Evolutionary conservation across 768 basidiomycete species (phyloP).

Genomic region (Rossbeevera mucosa): DNA sequence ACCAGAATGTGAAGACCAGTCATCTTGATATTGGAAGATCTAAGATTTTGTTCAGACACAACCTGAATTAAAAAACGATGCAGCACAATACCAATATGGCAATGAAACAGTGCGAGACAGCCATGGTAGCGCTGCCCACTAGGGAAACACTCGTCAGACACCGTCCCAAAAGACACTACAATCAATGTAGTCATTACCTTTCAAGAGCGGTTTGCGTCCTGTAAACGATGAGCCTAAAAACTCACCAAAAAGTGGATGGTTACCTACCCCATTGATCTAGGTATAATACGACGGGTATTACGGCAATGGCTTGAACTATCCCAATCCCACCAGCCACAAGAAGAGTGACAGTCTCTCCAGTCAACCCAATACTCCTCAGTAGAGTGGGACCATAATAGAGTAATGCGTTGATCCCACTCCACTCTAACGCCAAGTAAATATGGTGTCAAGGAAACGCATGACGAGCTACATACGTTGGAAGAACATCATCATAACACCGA

Average conservation of each 20-base stretch:
- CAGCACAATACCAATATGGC: conserved; percentile 49
- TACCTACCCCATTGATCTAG: conserved; percentile 60
- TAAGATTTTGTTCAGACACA: conserved; percentile 16
- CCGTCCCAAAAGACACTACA: not conserved
- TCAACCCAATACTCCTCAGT: conserved; percentile 58
- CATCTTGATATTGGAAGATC: conserved; percentile 45
- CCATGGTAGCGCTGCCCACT: conserved; percentile 64
- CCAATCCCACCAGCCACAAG: conserved; percentile 77
- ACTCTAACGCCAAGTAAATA: conserved; percentile 44
- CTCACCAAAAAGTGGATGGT: not conserved
- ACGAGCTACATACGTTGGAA: conserved; percentile 62
- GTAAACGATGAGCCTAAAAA: conserved; percentile 1
- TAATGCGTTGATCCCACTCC: conserved; percentile 83
- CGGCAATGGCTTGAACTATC: conserved; percentile 72
- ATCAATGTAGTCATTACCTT: conserved; percentile 32
- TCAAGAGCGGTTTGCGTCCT: conserved; percentile 65
- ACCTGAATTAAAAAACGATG: not conserved
- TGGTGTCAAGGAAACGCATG: not conserved
- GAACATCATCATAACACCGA: conserved; percentile 73
- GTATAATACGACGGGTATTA: conserved; percentile 65
- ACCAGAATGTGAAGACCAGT: conserved; percentile 54
- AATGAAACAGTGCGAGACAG: conserved; percentile 58
- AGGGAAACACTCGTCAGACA: not conserved
- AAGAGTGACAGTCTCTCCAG: conserved; percentile 54
- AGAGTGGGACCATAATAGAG: conserved; percentile 79